A percentile compares a stretch with the other conserved stretches of the same genome.
These are phyloP conservation scores for Avena atlantica DNA, from an alignment of 176 grass and related monocot genomes.

Conservation along the genomic window DNA sequence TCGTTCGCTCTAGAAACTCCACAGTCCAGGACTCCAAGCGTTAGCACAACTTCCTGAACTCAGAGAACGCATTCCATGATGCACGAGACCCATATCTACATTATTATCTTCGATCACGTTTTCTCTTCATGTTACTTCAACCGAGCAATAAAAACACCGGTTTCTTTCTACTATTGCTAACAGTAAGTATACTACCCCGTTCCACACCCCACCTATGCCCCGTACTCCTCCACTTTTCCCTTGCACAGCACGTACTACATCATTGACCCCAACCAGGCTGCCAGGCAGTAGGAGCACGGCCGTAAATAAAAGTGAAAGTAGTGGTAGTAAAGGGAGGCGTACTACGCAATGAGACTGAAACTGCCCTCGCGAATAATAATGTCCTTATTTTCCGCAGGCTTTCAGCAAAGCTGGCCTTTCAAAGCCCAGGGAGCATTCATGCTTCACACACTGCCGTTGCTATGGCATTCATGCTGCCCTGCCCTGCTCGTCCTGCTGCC, in stretches of 20 bases:
- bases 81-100: too few species aligned
- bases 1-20: neutral
- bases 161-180: too few species aligned
- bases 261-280: neutral
- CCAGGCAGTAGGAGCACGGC: neutral
- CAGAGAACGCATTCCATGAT: neutral
- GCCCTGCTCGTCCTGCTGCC: neutral
- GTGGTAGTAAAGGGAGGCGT: conserved; percentile 22
- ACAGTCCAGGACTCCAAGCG: neutral
- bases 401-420: conserved; percentile 35
- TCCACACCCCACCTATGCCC: neutral
- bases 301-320: conserved; percentile 21
- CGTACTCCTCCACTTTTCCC: conserved; percentile 7
- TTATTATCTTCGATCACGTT: neutral
- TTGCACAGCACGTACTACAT: neutral
- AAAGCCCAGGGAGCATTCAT: neutral
- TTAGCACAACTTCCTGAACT: neutral
- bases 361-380: conserved; percentile 7
- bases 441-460: neutral
- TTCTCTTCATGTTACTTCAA: neutral
- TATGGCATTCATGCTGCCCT: conserved; percentile 3
- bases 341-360: conserved; percentile 28
- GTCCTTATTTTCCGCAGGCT: conserved; percentile 27
- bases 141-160: neutral
- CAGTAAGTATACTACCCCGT: neutral